Base-by-base conservation (phyloP, 805 yeast genomes). In the Komagataella mondaviorum region DNA sequence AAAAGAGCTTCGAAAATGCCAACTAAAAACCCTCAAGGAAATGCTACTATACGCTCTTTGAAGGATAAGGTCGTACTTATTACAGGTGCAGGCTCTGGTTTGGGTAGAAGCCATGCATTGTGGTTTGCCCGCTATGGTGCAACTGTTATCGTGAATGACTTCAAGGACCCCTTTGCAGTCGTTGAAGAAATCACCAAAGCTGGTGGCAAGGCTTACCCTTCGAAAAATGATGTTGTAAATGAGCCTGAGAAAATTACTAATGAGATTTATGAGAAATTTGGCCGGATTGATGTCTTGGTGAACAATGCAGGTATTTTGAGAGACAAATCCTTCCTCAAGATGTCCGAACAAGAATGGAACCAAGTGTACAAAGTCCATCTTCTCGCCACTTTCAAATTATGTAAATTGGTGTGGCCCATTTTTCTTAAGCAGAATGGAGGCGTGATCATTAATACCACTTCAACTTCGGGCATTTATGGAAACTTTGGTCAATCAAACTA, bases 401-500 rank as follows among this genome's bases (percentile, higher is more conserved):
- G 88, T 58, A 84, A 86, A 63, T 84, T 90, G 51, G 96, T 91
- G 7, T 91, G 97, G 97, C 97, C 96, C 44, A 71, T 85, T 57
- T 87, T 91, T 66, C 57, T 76, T 52, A 78, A 87, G 64, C 88
- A 90, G 68, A 80, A 82, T 58, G 75, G 77, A 51, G 97, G 98
- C 59, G 76, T 80, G 56, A 83, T 91, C 52, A 78, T 91, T 58
- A 91, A 91, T 69, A 87, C 95, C 47, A 78, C 97, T 22, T 89
- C 96, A 17, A 91, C 98, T 7, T 89, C 97, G 2, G 99, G 98
- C 57, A 89, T 91, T 59, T 91, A 91, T 67, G 99, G 99, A 56
- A 88, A 85, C 72, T 91, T 91, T 71, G 99, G 99, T 50, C 99
- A 91, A 71, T 88, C 96, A 45, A 91, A 91, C 72, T 91, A 91